Conservation (phyloP, 75 land plant genomes). For the Chamaecyparis obtusa region DNA sequence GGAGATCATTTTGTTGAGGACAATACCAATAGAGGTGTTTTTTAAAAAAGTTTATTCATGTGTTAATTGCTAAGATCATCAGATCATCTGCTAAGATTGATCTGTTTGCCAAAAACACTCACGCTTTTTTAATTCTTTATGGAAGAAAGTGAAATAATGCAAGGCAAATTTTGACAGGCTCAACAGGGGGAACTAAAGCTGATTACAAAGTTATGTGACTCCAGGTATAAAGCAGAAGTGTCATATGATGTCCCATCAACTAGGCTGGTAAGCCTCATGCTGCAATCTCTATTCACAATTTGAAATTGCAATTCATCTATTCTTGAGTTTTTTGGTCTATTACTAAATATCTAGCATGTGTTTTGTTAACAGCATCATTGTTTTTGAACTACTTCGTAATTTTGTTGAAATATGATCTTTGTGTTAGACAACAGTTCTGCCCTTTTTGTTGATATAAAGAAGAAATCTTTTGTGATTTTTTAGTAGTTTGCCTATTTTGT, state of each 20-base stretch:
- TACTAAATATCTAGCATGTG: not conserved
- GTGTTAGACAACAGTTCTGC: not conserved
- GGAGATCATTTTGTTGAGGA: not conserved
- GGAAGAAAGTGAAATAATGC: not conserved
- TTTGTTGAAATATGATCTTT: not conserved
- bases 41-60: not conserved
- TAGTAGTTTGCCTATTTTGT: not conserved
- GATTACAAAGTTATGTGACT: constrained; percentile 42
- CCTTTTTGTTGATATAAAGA: not conserved
- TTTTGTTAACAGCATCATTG: not conserved
- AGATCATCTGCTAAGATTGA: too few relatives aligned
- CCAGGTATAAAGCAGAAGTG: constrained; percentile 60
- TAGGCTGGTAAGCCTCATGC: constrained; percentile 49
- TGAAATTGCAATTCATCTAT: not conserved
- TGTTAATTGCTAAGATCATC: not conserved
- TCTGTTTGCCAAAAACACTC: not conserved
- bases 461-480: not conserved
- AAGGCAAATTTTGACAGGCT: constrained; percentile 35
- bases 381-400: not conserved
- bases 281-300: not conserved
- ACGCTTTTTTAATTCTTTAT: not conserved
- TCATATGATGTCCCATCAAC: constrained; percentile 52
- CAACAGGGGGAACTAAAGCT: constrained; percentile 78
- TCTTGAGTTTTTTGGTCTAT: not conserved
- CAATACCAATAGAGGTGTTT: not conserved